Conservation (phyloP, 2,329 filamentous ascomycete genomes). For the Ceratocystiopsis brevicomis region DNA sequence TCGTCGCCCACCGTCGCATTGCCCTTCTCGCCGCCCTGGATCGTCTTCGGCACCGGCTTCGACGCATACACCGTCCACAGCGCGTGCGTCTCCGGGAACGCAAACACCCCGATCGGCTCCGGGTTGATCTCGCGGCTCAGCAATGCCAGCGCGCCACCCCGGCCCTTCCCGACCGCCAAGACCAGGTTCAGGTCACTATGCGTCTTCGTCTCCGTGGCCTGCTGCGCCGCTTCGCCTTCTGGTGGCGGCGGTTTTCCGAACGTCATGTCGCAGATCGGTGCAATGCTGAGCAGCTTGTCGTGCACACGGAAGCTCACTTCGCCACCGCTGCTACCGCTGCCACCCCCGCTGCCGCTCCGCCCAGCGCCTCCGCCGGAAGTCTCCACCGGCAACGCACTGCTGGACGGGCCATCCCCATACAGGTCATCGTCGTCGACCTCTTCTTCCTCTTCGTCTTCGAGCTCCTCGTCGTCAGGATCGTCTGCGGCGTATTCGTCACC, state of each 20-base stretch:
- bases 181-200: slow-evolving; percentile 40
- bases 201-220: slow-evolving; percentile 22
- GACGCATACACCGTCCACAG: slow-evolving; percentile 67
- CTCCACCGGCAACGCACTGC: too few relatives aligned
- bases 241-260: slow-evolving; percentile 38
- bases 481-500: slow-evolving; percentile 17
- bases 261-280: slow-evolving; percentile 58
- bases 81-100: slow-evolving; percentile 52
- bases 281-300: slow-evolving; percentile 59
- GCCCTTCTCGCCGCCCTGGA: slow-evolving; percentile 31
- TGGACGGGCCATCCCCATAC: slow-evolving; percentile 28
- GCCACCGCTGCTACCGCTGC: slow-evolving; percentile 19
- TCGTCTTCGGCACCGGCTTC: slow-evolving; percentile 42
- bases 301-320: slow-evolving; percentile 58
- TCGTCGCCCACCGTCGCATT: slow-evolving; percentile 31
- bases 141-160: slow-evolving; percentile 50
- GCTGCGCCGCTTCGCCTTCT: slow-evolving; percentile 23
- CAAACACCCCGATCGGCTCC: slow-evolving; percentile 47
- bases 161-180: slow-evolving; percentile 43
- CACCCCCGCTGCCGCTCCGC: background rate
- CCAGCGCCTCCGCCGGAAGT: too few relatives aligned
- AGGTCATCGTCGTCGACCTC: slow-evolving; percentile 46
- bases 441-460: slow-evolving; percentile 26
- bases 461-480: slow-evolving; percentile 26
- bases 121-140: slow-evolving; percentile 65